Evolutionary conservation across 2,329 filamentous ascomycete genomes (phyloP).

Genomic region (Aspergillus unguis): DNA sequence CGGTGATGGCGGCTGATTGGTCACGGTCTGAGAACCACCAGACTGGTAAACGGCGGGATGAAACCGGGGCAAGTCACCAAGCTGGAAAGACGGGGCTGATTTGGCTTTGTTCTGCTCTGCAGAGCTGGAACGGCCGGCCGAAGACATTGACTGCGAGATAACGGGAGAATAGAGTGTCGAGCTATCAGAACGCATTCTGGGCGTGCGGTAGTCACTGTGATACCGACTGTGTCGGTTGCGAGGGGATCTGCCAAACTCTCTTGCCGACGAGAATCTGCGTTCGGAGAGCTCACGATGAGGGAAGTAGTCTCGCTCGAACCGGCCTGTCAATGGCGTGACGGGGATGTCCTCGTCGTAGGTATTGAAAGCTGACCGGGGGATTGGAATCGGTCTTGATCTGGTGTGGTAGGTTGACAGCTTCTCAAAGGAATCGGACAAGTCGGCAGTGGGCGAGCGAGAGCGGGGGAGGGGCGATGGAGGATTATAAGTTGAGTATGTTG

Average conservation of each 20-base stretch:
- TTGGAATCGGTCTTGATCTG: slow-evolving; percentile 35
- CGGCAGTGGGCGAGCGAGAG: slow-evolving; percentile 24
- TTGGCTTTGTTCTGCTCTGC: slow-evolving; percentile 34
- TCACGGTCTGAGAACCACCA: slow-evolving; percentile 20
- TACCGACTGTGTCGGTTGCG: slow-evolving; percentile 17
- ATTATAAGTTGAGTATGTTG: slow-evolving; percentile 36
- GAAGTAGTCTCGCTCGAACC: slow-evolving; percentile 38
- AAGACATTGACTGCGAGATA: slow-evolving; percentile 32
- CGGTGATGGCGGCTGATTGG: slow-evolving; percentile 31
- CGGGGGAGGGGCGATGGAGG: slow-evolving; percentile 27
- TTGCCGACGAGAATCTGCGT: slow-evolving; percentile 16
- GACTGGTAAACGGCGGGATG: slow-evolving; percentile 46
- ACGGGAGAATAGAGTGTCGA: slow-evolving; percentile 32
- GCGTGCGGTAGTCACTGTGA: slow-evolving; percentile 6
- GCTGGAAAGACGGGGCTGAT: slow-evolving; percentile 36
- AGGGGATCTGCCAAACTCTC: slow-evolving; percentile 15
- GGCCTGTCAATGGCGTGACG: slow-evolving; percentile 38
- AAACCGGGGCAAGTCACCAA: slow-evolving; percentile 44
- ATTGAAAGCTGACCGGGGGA: slow-evolving; percentile 27
- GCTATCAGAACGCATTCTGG: slow-evolving; percentile 34
- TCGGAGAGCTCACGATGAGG: slow-evolving; percentile 24
- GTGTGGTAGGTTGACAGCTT: slow-evolving; percentile 28
- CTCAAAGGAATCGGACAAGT: slow-evolving; percentile 24
- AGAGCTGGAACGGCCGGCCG: slow-evolving; percentile 31
- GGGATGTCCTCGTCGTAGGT: slow-evolving; percentile 32